phyloP scores from a whole-genome alignment of 2,329 filamentous ascomycete species.

The Arthrobotrys megalospora region DNA sequence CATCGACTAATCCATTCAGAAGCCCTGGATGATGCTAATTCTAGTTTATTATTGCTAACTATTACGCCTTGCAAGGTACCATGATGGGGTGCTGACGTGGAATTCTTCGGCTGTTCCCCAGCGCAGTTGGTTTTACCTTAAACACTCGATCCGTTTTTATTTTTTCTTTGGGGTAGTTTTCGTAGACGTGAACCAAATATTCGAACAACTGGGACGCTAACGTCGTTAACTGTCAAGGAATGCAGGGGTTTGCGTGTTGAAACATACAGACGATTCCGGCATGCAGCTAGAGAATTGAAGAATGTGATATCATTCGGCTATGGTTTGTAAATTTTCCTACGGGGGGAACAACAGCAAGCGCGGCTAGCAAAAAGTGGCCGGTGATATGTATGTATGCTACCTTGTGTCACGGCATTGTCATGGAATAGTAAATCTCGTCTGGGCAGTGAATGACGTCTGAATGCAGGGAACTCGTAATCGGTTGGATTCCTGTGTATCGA shows the following conservation, averaged over 20 bases:
- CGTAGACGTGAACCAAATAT: not conserved
- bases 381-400: not conserved
- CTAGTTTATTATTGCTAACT: not conserved
- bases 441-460: slow-evolving; percentile 34
- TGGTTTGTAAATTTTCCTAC: not conserved
- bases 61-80: slow-evolving; percentile 4
- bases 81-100: slow-evolving; percentile 25
- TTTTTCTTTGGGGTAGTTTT: not conserved
- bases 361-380: slow-evolving; percentile 21
- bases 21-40: not conserved
- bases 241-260: slow-evolving; percentile 25
- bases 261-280: slow-evolving; percentile 10
- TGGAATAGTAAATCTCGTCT: slow-evolving; percentile 1
- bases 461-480: slow-evolving; percentile 12
- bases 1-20: not conserved
- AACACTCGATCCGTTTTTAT: not conserved
- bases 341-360: not conserved
- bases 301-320: slow-evolving; percentile 46
- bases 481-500: slow-evolving; percentile 12
- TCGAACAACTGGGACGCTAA: slow-evolving; percentile 23
- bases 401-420: slow-evolving; percentile 9
- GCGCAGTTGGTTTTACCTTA: not conserved
- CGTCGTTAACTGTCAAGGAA: slow-evolving; percentile 21
- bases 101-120: slow-evolving; percentile 2
- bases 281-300: slow-evolving; percentile 32